Conservation (phyloP, 2,329 filamentous ascomycete genomes). For the Scopulariopsis brevicaulis region DNA sequence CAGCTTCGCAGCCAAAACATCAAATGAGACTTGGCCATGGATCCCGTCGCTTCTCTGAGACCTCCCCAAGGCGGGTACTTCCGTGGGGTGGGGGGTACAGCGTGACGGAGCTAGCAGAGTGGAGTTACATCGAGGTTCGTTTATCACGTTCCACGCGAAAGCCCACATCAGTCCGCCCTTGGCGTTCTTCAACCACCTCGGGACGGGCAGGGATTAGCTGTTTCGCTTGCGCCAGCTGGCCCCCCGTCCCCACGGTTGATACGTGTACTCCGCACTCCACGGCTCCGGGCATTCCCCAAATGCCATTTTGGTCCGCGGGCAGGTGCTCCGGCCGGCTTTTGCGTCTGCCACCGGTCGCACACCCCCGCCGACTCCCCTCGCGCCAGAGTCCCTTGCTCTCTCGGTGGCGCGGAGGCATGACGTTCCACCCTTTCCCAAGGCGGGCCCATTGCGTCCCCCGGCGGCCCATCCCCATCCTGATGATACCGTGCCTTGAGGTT, state of each 20-base stretch:
- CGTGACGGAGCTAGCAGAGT: background rate
- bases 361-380: background rate
- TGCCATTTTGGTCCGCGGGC: background rate
- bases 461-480: background rate
- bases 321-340: background rate
- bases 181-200: background rate
- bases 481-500: constrained; percentile 3
- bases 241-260: background rate
- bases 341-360: background rate
- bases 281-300: background rate
- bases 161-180: background rate
- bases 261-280: background rate
- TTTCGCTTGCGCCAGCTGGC: background rate
- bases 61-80: background rate
- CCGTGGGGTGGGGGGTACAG: background rate
- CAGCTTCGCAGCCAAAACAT: no score
- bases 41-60: no score
- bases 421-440: background rate
- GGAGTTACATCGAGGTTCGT: constrained; percentile 1
- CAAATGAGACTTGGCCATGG: no score
- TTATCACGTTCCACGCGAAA: constrained; percentile 4
- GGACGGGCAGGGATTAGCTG: background rate
- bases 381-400: background rate
- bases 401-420: background rate
- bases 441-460: background rate